A percentile compares a stretch with the other conserved stretches of the same genome.
Conservation (phyloP, 495 filamentous ascomycete genomes). For the Xylaria grammica region DNA sequence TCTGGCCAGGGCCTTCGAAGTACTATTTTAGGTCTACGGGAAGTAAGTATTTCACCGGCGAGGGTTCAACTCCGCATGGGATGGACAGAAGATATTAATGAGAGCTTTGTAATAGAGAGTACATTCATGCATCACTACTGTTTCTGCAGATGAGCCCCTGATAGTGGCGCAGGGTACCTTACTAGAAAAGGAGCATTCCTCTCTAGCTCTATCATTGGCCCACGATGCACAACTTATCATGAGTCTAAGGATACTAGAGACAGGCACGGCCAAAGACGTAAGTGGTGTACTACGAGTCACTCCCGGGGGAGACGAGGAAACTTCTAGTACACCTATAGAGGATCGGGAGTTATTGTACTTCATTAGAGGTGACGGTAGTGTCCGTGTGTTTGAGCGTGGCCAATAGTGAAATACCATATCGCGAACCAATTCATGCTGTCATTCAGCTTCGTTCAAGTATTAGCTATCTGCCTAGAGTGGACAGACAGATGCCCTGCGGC, state of each 20-base stretch:
- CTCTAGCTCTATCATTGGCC: conserved; percentile 70
- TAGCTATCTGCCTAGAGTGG: conserved; percentile 1
- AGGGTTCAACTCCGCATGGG: neutral
- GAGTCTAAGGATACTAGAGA: conserved; percentile 76
- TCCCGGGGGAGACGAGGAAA: conserved; percentile 46
- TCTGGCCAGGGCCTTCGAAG: conserved; percentile 41
- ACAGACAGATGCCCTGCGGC: conserved; percentile 3
- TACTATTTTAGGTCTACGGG: conserved; percentile 55
- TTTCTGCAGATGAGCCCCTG: conserved; percentile 74
- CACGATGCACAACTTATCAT: conserved; percentile 74
- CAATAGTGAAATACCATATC: conserved; percentile 31
- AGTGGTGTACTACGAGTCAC: conserved; percentile 86
- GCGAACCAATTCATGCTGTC: neutral
- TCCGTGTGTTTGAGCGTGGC: conserved; percentile 81
- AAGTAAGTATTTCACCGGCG: conserved; percentile 47
- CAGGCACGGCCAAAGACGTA: conserved; percentile 85
- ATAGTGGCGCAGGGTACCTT: conserved; percentile 62
- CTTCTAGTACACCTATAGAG: conserved; percentile 40
- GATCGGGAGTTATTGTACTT: conserved; percentile 82
- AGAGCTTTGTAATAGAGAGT: conserved; percentile 44
- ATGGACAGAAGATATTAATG: conserved; percentile 26
- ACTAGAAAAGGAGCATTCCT: conserved; percentile 71
- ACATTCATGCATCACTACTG: conserved; percentile 66
- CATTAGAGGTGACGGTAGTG: conserved; percentile 75
- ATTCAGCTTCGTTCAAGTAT: conserved; percentile 3